These are phyloP conservation scores for Lachnellula subtilissima DNA, from an alignment of 2,329 filamentous ascomycete species.

Conservation along the genomic window DNA sequence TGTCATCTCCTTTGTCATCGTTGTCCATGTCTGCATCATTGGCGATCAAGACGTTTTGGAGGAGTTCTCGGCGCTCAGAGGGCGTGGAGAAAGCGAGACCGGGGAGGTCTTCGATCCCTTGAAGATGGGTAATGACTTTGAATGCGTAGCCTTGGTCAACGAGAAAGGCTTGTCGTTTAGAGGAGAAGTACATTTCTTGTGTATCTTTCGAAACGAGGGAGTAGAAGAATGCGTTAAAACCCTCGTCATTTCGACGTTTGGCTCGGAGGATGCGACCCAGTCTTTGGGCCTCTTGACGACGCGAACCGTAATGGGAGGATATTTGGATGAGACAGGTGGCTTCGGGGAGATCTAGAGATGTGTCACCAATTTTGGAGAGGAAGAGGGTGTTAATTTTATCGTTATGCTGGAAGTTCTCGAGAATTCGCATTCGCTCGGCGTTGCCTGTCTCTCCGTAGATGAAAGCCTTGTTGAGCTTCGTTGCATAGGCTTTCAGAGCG, in stretches of 20 bases:
- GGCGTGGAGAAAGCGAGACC: slow-evolving; percentile 76
- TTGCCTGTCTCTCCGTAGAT: slow-evolving; percentile 89
- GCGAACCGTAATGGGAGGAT: slow-evolving; percentile 93
- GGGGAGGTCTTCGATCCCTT: slow-evolving; percentile 81
- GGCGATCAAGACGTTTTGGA: slow-evolving; percentile 85
- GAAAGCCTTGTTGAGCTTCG: slow-evolving; percentile 78
- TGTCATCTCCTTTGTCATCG: slow-evolving; percentile 50
- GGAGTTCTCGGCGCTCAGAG: slow-evolving; percentile 74
- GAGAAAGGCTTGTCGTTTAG: slow-evolving; percentile 92
- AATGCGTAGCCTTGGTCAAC: slow-evolving; percentile 98
- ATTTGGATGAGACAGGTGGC: slow-evolving; percentile 97
- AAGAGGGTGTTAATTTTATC: slow-evolving; percentile 88
- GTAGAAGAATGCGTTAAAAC: slow-evolving; percentile 99
- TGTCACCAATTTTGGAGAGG: slow-evolving; percentile 95
- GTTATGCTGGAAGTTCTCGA: slow-evolving; percentile 95
- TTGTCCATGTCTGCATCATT: slow-evolving; percentile 54
- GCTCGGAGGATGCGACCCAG: slow-evolving; percentile 89
- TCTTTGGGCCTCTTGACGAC: slow-evolving; percentile 91
- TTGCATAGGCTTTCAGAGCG: slow-evolving; percentile 78
- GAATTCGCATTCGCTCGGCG: slow-evolving; percentile 75
- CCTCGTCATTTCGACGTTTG: slow-evolving; percentile 93
- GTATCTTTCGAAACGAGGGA: slow-evolving; percentile 96
- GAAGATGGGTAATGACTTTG: slow-evolving; percentile 94
- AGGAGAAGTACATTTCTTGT: slow-evolving; percentile 95
- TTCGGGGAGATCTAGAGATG: slow-evolving; percentile 93